Conservation (phyloP, 805 yeast genomes). For the Wilhelminamyces savonicus region DNA sequence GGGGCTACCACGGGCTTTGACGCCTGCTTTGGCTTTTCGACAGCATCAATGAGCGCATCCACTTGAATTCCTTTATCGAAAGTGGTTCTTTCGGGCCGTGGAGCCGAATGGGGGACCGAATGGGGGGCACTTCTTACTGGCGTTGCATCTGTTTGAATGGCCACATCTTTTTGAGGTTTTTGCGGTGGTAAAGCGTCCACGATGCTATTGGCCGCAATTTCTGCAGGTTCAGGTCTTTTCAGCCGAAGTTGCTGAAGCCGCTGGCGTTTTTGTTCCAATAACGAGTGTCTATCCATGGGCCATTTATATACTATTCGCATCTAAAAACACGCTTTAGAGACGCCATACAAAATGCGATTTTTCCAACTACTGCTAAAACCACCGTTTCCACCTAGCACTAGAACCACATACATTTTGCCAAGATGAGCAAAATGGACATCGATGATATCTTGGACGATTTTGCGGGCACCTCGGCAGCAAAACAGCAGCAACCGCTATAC, state of each 20-base stretch:
- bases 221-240: conserved; percentile 12
- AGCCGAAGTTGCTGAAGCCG: conserved; percentile 23
- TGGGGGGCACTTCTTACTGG: too few species aligned
- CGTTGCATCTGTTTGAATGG: conserved; percentile 26
- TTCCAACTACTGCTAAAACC: too few species aligned
- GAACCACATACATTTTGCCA: too few species aligned
- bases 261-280: conserved; percentile 35
- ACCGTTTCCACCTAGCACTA: not conserved
- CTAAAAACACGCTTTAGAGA: too few species aligned
- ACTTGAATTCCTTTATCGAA: conserved; percentile 21
- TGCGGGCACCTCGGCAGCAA: conserved; percentile 33
- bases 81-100: too few species aligned
- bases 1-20: too few species aligned
- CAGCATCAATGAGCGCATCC: too few species aligned
- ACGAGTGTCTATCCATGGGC: conserved; percentile 31
- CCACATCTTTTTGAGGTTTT: conserved; percentile 9
- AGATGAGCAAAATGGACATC: conserved; percentile 50
- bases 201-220: conserved; percentile 9
- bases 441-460: conserved; percentile 68
- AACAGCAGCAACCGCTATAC: conserved; percentile 16
- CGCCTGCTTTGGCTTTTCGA: too few species aligned
- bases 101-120: too few species aligned
- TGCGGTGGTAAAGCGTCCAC: conserved; percentile 5
- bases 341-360: too few species aligned
- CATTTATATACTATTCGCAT: too few species aligned